These are phyloP conservation scores for Ustilago xerochloae DNA, from an alignment of 1,284 basidiomycete species.

Conservation along the genomic window DNA sequence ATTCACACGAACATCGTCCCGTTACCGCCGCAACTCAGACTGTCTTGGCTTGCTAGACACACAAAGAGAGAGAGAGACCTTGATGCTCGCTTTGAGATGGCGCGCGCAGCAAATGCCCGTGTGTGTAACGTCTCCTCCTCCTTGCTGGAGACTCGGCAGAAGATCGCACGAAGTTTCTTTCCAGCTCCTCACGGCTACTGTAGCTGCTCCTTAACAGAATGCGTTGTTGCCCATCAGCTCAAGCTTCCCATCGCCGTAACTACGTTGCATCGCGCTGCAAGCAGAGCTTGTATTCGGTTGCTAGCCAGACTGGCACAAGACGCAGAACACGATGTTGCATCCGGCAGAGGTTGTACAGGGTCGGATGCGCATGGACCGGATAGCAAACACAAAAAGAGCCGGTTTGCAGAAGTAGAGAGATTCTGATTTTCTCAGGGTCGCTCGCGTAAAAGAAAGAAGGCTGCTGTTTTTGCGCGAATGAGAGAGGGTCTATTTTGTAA, in stretches of 20 bases:
- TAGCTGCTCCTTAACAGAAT: too few relatives aligned
- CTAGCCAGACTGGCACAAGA: too few relatives aligned
- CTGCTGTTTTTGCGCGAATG: conserved; percentile 31
- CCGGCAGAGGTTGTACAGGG: background rate
- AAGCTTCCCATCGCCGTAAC: background rate
- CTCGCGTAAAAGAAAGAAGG: background rate
- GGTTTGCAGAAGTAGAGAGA: background rate
- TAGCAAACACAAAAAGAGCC: background rate
- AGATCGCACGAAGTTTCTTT: background rate
- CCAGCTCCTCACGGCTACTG: too few relatives aligned
- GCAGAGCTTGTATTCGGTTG: background rate
- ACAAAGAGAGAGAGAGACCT: too few relatives aligned
- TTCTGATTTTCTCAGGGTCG: background rate
- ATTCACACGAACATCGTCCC: background rate
- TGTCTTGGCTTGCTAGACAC: too few relatives aligned
- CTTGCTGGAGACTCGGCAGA: conserved; percentile 4
- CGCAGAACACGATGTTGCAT: too few relatives aligned
- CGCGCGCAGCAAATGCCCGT: background rate
- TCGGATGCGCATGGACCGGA: conserved; percentile 1
- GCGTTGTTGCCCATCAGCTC: too few relatives aligned
- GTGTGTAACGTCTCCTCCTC: background rate
- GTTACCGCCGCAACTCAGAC: background rate
- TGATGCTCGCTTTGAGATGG: too few relatives aligned
- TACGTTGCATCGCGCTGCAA: background rate
- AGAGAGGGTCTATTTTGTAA: conserved; percentile 23